A percentile compares a stretch with the other conserved stretches of the same genome.
These are phyloP conservation scores for Neurospora sp. DNA, from an alignment of 2,329 filamentous ascomycete species.

Conservation along the genomic window DNA sequence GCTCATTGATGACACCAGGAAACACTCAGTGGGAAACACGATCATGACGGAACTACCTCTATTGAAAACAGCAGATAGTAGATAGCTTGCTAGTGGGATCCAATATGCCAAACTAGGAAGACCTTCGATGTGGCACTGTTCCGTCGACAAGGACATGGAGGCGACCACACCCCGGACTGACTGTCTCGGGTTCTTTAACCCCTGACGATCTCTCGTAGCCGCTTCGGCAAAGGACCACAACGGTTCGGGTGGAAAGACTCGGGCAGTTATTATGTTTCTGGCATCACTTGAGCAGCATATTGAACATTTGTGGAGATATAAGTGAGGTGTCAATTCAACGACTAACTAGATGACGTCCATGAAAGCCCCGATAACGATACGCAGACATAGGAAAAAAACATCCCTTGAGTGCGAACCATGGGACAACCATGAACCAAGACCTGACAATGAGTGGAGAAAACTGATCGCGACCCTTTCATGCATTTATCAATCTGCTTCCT, in stretches of 20 bases:
- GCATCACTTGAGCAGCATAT: neutral
- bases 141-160: neutral
- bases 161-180: neutral
- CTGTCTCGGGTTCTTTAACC: neutral
- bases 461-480: neutral
- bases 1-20: neutral
- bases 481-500: neutral
- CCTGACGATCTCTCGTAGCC: neutral
- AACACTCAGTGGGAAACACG: neutral
- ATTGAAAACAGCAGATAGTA: neutral
- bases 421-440: neutral
- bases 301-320: neutral
- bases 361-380: neutral
- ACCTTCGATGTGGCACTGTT: neutral
- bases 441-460: neutral
- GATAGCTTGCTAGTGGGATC: neutral
- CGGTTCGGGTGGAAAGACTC: neutral
- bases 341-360: neutral
- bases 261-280: neutral
- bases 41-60: neutral
- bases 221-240: neutral
- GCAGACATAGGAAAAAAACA: neutral
- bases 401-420: neutral
- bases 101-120: neutral
- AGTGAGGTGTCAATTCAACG: neutral